Percentiles rank a stretch among this genome's conserved stretches.
phyloP scores from a whole-genome alignment of 805 yeast species.

The Priceomyces medius region DNA sequence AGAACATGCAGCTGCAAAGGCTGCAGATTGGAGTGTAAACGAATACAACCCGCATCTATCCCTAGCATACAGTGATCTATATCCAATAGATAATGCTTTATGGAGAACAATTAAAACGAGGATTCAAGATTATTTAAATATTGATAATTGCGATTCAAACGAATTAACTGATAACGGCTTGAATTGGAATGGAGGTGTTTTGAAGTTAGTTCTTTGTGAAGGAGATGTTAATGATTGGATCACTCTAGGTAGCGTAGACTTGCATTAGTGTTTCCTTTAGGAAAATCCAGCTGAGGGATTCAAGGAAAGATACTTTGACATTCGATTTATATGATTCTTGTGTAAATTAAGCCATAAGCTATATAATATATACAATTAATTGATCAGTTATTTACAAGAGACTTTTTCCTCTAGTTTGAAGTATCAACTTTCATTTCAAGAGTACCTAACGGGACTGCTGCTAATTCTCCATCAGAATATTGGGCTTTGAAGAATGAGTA shows the following conservation, averaged over 20 bases:
- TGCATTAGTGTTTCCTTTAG: conserved; percentile 22
- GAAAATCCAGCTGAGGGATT: not conserved
- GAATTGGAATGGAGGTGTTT: conserved; percentile 69
- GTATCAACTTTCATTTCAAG: conserved; percentile 6
- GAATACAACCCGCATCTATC: conserved; percentile 75
- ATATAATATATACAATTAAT: conserved; percentile 5
- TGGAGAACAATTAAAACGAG: conserved; percentile 63
- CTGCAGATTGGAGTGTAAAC: conserved; percentile 50
- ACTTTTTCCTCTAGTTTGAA: not conserved
- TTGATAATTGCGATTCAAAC: conserved; percentile 41
- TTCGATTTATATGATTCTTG: not conserved
- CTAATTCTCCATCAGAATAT: conserved; percentile 41
- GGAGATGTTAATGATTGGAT: conserved; percentile 74
- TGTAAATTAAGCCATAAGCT: not conserved
- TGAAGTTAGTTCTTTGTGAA: conserved; percentile 65
- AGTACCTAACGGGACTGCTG: conserved; percentile 32
- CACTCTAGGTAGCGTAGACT: conserved; percentile 53
- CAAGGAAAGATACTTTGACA: not conserved
- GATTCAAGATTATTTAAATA: conserved; percentile 62
- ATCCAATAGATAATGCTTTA: conserved; percentile 67
- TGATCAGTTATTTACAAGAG: conserved; percentile 2
- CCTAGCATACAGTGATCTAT: conserved; percentile 60
- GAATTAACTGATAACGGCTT: conserved; percentile 31
- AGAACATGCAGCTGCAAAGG: conserved; percentile 48
- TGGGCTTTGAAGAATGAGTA: conserved; percentile 85